phyloP scores from a whole-genome alignment of 163 green algal species.

The Scenedesmus sp. region DNA sequence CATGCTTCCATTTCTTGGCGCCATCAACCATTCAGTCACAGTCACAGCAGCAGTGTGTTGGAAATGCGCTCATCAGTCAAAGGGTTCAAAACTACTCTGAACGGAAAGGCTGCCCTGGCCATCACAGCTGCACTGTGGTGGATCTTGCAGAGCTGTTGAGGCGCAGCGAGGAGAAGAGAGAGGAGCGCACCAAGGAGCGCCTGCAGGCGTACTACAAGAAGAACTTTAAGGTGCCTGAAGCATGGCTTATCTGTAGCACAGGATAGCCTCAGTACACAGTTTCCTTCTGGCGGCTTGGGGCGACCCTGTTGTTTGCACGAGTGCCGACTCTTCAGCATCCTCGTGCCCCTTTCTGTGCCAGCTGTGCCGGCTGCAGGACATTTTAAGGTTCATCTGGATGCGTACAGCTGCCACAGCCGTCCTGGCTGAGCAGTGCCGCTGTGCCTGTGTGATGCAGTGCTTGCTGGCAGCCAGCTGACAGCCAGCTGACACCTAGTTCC shows the following conservation, averaged over 20 bases:
- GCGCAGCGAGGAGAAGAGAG: constrained; percentile 70
- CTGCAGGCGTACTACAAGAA: constrained; percentile 71
- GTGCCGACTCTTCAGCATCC: too few species aligned
- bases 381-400: not conserved
- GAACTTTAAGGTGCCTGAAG: constrained; percentile 58
- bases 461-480: not conserved
- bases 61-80: too few species aligned
- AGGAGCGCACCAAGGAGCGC: constrained; percentile 60
- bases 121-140: not conserved
- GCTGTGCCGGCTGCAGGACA: not conserved
- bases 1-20: too few species aligned
- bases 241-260: not conserved
- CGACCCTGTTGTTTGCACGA: too few species aligned
- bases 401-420: not conserved
- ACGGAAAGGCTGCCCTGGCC: too few species aligned
- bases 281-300: too few species aligned
- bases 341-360: too few species aligned
- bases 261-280: too few species aligned
- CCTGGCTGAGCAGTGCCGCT: not conserved
- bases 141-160: constrained; percentile 51
- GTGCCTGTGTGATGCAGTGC: not conserved
- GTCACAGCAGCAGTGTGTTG: too few species aligned
- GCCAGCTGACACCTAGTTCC: too few species aligned
- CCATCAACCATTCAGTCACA: not conserved
- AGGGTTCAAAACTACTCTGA: too few species aligned